Evolutionary conservation across 1,284 basidiomycete species (phyloP).

Genomic region (Chalciporus piperatoides): DNA sequence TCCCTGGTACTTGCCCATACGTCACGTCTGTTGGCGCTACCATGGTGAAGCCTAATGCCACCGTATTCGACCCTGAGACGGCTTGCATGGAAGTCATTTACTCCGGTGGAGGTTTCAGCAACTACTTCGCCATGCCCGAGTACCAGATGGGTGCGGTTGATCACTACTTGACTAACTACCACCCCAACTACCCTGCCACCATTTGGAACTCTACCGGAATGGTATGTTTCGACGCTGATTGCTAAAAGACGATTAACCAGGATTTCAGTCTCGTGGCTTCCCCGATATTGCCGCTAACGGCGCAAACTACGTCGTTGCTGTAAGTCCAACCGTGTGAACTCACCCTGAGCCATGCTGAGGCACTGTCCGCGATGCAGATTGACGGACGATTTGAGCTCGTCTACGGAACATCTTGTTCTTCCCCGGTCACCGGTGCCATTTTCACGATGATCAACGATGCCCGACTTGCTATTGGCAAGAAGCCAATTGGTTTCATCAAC

Average conservation of each 20-base stretch:
- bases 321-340: conserved; percentile 8
- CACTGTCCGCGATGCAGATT: conserved; percentile 19
- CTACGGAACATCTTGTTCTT: conserved; percentile 39
- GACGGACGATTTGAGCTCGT: conserved; percentile 36
- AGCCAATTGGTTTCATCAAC: conserved; percentile 41
- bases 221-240: conserved; percentile 14
- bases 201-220: conserved; percentile 49
- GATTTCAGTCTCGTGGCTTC: conserved; percentile 38
- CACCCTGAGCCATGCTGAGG: conserved; percentile 15
- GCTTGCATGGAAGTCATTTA: conserved; percentile 33
- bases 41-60: conserved; percentile 35
- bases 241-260: conserved; percentile 2
- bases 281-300: conserved; percentile 44
- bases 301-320: conserved; percentile 41
- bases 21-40: conserved; percentile 49
- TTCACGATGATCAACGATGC: conserved; percentile 50
- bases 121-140: conserved; percentile 34
- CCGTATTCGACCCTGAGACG: conserved; percentile 28
- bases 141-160: conserved; percentile 36
- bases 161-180: conserved; percentile 23
- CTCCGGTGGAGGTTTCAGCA: conserved; percentile 38
- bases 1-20: conserved; percentile 43
- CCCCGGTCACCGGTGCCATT: conserved; percentile 44
- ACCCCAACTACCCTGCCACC: conserved; percentile 31
- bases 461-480: conserved; percentile 36